Conservation (phyloP, 2,329 filamentous ascomycete genomes). For the Cercospora zeae-maydis region DNA sequence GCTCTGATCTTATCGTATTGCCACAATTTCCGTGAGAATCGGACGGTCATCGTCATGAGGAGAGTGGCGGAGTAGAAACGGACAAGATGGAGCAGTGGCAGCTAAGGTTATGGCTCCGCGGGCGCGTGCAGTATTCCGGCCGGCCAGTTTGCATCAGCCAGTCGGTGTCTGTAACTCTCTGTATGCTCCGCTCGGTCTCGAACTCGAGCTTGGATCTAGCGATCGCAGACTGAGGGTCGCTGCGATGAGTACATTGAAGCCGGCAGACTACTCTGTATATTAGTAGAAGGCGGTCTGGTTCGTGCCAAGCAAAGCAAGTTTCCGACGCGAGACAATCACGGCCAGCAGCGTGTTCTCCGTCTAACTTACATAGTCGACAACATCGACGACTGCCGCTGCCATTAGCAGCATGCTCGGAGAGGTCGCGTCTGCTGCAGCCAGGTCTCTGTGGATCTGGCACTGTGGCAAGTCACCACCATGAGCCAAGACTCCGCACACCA, state of each 20-base stretch:
- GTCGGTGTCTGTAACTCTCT: no score
- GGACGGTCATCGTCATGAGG: not conserved
- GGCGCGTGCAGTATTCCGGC: not conserved
- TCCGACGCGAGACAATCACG: not conserved
- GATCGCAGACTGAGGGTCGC: no score
- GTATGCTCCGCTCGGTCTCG: no score
- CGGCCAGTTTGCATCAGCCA: no score
- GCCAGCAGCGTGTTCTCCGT: not conserved
- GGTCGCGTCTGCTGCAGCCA: not conserved
- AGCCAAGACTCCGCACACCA: slow-evolving; percentile 1
- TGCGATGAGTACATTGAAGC: no score
- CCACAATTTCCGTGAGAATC: not conserved
- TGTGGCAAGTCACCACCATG: slow-evolving; percentile 9
- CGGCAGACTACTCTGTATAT: no score
- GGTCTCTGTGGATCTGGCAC: slow-evolving; percentile 6
- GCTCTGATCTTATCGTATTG: not conserved
- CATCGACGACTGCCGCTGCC: not conserved
- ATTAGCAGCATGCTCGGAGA: slow-evolving; percentile 1
- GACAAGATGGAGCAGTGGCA: not conserved
- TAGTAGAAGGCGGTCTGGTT: not conserved
- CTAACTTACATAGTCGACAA: not conserved
- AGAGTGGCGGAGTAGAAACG: not conserved
- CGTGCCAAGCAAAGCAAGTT: not conserved
- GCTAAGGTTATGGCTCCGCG: not conserved
- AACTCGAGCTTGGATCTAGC: no score